Base-by-base conservation (phyloP, 2,329 filamentous ascomycete genomes). In the Emericellopsis atlantica region DNA sequence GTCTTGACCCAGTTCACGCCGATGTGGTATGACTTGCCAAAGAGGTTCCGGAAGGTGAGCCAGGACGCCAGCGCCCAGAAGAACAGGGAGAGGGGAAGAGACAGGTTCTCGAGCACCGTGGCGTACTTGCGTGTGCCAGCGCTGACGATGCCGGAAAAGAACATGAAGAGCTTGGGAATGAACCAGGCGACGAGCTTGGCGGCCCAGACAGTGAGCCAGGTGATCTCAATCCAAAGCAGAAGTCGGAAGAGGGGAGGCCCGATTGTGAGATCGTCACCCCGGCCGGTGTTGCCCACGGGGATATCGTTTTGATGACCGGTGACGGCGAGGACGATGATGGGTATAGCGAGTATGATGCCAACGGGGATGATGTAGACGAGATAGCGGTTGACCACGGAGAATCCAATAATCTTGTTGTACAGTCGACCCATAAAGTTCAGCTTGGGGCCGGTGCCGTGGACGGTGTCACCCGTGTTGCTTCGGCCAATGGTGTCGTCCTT, bases 111-210 rank as follows among this genome's bases (percentile, higher is more conserved):
- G 26, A 85, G 62, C 12, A 85, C 74, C 4, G 71, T 70, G 36
- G 78, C 78, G 51, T 85, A 84, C 57, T 85, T 85, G 45, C 79
- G 69, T 5, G 79, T 81, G 37, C 80, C 80, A 12, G 75, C 73
- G 55, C 77, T 82, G 54, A 84, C 72, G 24, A 84, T 75, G 43
- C 81, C 81, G 46, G 71, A 74, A 49, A 82, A 71, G 51, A 81
- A 80, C 68, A 83, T 79, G 58, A 84, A 84, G 40, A 75, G 47
- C 32, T 64, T 58, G 0, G 81, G 79, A 3, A 82, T 53, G 14
- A 72, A 53, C 55, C 76, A 75, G 12, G 80, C 74, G 10, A 77
- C 65, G 35, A 82, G 59, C 60, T 84, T 85, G 48, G 73, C 77
- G 15, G 68, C 63, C 81, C 81, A 85, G 10, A 84, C 66, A 8